phyloP scores from a whole-genome alignment of 257 asterid genomes.

The Paraleonurus japonicus region DNA sequence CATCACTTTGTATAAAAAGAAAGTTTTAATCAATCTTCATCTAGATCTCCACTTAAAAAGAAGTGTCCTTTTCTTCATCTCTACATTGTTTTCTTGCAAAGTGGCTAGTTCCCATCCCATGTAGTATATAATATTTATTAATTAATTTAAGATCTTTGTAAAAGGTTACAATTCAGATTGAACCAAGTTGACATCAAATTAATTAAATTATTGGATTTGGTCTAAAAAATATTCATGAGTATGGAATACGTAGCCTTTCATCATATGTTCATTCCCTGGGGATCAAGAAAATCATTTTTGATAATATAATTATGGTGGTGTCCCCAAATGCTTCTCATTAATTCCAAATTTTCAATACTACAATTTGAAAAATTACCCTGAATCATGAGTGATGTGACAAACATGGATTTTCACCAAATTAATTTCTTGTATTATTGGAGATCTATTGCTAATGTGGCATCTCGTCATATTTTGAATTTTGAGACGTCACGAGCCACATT shows the following conservation, averaged over 20 bases:
- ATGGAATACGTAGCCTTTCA: background rate
- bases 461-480: background rate
- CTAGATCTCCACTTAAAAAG: background rate
- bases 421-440: background rate
- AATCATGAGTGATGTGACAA: background rate
- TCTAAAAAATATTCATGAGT: background rate
- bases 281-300: background rate
- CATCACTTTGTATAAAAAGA: constrained; percentile 49
- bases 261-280: background rate
- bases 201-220: background rate
- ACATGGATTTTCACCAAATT: background rate
- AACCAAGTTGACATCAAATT: background rate
- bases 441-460: background rate
- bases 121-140: background rate
- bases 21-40: background rate
- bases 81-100: constrained; percentile 14
- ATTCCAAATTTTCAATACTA: background rate
- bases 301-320: background rate
- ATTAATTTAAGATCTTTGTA: background rate
- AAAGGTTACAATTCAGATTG: constrained; percentile 1
- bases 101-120: constrained; percentile 4
- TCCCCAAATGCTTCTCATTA: background rate
- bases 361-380: background rate
- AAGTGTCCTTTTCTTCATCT: constrained; percentile 4
- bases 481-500: background rate